A percentile compares a stretch with the other conserved stretches of the same genome.
Evolutionary conservation across 2,329 filamentous ascomycete species (phyloP).

Genomic region (Epichloe sylvatica): DNA sequence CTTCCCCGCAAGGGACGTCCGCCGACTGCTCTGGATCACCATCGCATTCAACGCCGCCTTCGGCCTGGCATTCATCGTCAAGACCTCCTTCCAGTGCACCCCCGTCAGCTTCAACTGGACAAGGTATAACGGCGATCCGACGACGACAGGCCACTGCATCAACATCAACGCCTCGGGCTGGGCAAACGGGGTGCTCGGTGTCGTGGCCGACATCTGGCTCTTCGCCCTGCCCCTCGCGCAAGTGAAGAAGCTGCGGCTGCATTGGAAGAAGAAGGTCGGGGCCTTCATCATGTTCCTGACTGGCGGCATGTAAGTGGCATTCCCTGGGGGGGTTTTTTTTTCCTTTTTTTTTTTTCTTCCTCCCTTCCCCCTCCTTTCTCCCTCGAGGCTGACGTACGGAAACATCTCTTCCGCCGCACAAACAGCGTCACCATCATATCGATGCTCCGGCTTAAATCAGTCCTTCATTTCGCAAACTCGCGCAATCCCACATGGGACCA

Average conservation of each 20-base stretch:
- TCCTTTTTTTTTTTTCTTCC: neutral
- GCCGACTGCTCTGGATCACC: slow-evolving; percentile 22
- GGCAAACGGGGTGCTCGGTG: slow-evolving; percentile 32
- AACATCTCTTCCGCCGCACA: neutral
- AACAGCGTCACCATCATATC: slow-evolving; percentile 13
- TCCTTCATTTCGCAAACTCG: slow-evolving; percentile 12
- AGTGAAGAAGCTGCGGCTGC: slow-evolving; percentile 21
- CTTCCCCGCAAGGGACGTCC: slow-evolving; percentile 24
- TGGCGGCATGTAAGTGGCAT: slow-evolving; percentile 18
- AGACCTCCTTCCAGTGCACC: slow-evolving; percentile 29
- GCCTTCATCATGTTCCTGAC: slow-evolving; percentile 29
- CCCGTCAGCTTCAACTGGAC: slow-evolving; percentile 34
- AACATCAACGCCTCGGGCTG: slow-evolving; percentile 31
- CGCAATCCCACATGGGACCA: slow-evolving; percentile 14
- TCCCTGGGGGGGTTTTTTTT: neutral
- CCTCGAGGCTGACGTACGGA: too few species aligned
- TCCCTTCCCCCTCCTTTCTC: too few species aligned
- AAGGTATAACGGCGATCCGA: slow-evolving; percentile 23
- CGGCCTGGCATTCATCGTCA: slow-evolving; percentile 23
- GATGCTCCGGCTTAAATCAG: slow-evolving; percentile 12
- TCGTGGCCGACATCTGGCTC: slow-evolving; percentile 32
- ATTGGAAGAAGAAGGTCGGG: slow-evolving; percentile 15
- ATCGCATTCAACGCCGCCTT: slow-evolving; percentile 22
- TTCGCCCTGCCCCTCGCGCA: slow-evolving; percentile 29
- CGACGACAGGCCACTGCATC: slow-evolving; percentile 28